Evolutionary conservation across 352 stramenopile genomes (phyloP).

Genomic region (Globisporangium acanthophoron): DNA sequence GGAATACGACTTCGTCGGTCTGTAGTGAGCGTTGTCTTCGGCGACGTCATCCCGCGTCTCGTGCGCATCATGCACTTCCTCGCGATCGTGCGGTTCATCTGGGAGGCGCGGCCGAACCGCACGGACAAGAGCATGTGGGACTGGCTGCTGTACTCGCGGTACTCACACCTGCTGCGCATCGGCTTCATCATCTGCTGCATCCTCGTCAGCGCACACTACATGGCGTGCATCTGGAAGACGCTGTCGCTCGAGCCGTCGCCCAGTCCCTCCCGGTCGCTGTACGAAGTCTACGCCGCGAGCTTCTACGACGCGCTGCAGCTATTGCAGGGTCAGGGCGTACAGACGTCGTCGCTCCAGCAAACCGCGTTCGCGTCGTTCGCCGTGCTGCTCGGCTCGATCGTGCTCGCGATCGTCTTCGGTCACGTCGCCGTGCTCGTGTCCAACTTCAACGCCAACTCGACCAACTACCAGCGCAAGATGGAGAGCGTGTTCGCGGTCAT

Average conservation of each 20-base stretch:
- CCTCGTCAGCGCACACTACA: slow-evolving; percentile 7
- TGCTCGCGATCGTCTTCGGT: slow-evolving; percentile 56
- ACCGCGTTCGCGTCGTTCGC: slow-evolving; percentile 36
- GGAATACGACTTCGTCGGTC: neutral
- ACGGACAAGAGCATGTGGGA: neutral
- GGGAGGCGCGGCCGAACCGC: neutral
- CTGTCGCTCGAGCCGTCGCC: neutral
- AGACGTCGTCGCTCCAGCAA: slow-evolving; percentile 14
- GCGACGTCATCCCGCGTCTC: slow-evolving; percentile 1
- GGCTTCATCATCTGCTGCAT: slow-evolving; percentile 1
- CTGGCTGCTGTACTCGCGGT: slow-evolving; percentile 11
- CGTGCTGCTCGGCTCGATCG: slow-evolving; percentile 42
- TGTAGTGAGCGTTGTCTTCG: neutral
- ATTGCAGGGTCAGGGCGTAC: slow-evolving; percentile 4
- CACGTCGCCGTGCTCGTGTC: slow-evolving; percentile 51
- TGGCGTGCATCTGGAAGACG: slow-evolving; percentile 10
- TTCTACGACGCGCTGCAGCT: slow-evolving; percentile 10
- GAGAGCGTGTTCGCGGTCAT: slow-evolving; percentile 55
- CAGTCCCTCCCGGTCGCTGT: neutral
- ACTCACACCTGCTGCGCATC: slow-evolving; percentile 15
- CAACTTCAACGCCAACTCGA: slow-evolving; percentile 51
- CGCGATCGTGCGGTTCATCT: neutral
- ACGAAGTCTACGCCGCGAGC: slow-evolving; percentile 1
- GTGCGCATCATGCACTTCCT: slow-evolving; percentile 2
- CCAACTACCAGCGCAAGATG: slow-evolving; percentile 52